A percentile compares a stretch with the other conserved stretches of the same genome.
Evolutionary conservation across 2,329 filamentous ascomycete species (phyloP).

Genomic region (Nemania diffusa): DNA sequence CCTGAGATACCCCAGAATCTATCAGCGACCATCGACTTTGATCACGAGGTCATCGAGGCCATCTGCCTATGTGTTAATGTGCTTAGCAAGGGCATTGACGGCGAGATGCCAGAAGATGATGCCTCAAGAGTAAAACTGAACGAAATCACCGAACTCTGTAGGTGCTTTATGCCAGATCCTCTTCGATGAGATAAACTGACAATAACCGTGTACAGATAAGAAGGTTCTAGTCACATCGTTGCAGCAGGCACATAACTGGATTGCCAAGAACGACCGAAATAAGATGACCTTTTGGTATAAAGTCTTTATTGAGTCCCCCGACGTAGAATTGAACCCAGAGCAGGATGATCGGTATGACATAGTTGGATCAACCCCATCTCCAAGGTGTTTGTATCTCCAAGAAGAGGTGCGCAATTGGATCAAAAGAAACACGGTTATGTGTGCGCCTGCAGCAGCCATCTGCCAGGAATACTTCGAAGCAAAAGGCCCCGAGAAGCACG

Average conservation of each 20-base stretch:
- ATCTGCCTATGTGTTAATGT: slow-evolving; percentile 74
- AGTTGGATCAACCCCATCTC: slow-evolving; percentile 60
- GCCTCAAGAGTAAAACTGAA: slow-evolving; percentile 65
- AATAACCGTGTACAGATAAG: slow-evolving; percentile 60
- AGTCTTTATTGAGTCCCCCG: slow-evolving; percentile 66
- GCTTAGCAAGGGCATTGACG: slow-evolving; percentile 74
- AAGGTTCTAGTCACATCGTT: slow-evolving; percentile 73
- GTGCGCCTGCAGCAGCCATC: slow-evolving; percentile 63
- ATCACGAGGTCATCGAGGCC: slow-evolving; percentile 73
- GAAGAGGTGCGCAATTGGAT: slow-evolving; percentile 71
- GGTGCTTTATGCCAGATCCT: slow-evolving; percentile 42
- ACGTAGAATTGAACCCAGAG: slow-evolving; percentile 59
- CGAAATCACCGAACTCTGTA: slow-evolving; percentile 73
- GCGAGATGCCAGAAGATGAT: slow-evolving; percentile 69
- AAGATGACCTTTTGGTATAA: slow-evolving; percentile 77
- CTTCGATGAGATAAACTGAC: background rate
- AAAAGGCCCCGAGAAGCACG: slow-evolving; percentile 60
- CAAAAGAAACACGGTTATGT: slow-evolving; percentile 68
- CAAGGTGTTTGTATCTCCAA: slow-evolving; percentile 67
- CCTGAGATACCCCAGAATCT: slow-evolving; percentile 74
- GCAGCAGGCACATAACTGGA: slow-evolving; percentile 76
- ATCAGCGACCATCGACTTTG: slow-evolving; percentile 71
- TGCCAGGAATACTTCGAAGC: slow-evolving; percentile 65
- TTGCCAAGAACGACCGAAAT: slow-evolving; percentile 74
- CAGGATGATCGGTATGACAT: slow-evolving; percentile 62